These are phyloP conservation scores for Botrytis fabae DNA, from an alignment of 2,329 filamentous ascomycete genomes.

Conservation along the genomic window DNA sequence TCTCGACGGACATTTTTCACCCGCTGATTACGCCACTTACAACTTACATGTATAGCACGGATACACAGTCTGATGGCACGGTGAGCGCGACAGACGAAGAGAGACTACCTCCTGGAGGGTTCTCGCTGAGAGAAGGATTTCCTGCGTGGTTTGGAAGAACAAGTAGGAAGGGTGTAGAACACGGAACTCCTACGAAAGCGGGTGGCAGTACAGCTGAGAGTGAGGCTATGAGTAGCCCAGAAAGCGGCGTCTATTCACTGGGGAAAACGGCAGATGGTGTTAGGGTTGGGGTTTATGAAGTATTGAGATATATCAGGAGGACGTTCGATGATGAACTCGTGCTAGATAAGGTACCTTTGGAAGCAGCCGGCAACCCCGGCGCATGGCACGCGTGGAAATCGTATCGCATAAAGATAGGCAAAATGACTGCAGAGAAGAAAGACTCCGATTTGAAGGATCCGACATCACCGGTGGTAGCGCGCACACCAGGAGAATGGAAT, in stretches of 20 bases:
- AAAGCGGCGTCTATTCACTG: constrained; percentile 8
- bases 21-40: constrained; percentile 88
- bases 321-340: constrained; percentile 77
- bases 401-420: constrained; percentile 55
- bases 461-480: constrained; percentile 21
- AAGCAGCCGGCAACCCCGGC: constrained; percentile 83
- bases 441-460: constrained; percentile 1
- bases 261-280: constrained; percentile 21
- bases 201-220: constrained; percentile 30
- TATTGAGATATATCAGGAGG: constrained; percentile 78
- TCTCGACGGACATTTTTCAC: constrained; percentile 92
- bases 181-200: constrained; percentile 34
- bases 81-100: constrained; percentile 83
- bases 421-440: constrained; percentile 28
- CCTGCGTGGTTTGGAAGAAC: constrained; percentile 79
- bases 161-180: constrained; percentile 36
- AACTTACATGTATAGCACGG: constrained; percentile 90
- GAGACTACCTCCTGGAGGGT: constrained; percentile 80
- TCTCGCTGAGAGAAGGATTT: constrained; percentile 88
- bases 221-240: constrained; percentile 25
- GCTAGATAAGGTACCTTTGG: constrained; percentile 75
- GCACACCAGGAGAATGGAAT: constrained; percentile 84
- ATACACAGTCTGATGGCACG: constrained; percentile 71
- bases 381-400: constrained; percentile 94
- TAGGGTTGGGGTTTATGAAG: constrained; percentile 56